Base-by-base conservation (phyloP, 2,329 filamentous ascomycete genomes). In the Gaeumannomyces sp. region DNA sequence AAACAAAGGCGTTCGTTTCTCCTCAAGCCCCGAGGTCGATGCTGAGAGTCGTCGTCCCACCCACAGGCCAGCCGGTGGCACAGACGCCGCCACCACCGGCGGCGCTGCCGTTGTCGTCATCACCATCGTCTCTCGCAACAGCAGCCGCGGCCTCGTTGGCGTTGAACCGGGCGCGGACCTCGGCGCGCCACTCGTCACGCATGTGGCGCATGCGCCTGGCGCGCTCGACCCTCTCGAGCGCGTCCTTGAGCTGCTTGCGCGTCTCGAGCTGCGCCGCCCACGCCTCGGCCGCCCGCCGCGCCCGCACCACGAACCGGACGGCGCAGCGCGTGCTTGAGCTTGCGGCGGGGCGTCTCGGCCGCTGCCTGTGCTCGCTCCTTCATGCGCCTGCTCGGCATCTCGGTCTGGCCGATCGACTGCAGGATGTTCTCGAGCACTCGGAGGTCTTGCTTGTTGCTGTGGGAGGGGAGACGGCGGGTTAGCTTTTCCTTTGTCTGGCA, bases 391-490 rank as follows among this genome's bases (percentile, higher is more conserved):
- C 45, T 31, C 2, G 61, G 64, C 8, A 66, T 66, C 58, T 67
- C 64, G 62, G 74, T 73, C 66, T 79, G 73, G 63, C 79, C 79
- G 33, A 81, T 74, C 35, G 80, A 73, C 64, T 91, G 86, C 68
- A 91, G 92, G 81, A 97, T 96, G 70, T 90, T 85, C 70, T 90
- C 86, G 68, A 98, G 88, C 73, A 97, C 89, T 63, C 88, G 86
- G 66, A 98, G 87, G 75, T 98, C 92, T 67, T 92, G 90, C 76
- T 94, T 89, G 80, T 98, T 99, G 80, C 95, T 98, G 76, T 70
- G 65, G 61, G 27, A 59, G 29, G n/a, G 60, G 62, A 59, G 31
- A 25, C 19, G 59, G 45, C 56, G 28, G 27, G 57, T 59, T 31
- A 28, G 57, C 27, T 22, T 57, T 66, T 61, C 65, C 59, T 57